A percentile compares a stretch with the other conserved stretches of the same genome.
These are phyloP conservation scores for Cetradonia linearis DNA, from an alignment of 495 filamentous ascomycete genomes.

Conservation along the genomic window DNA sequence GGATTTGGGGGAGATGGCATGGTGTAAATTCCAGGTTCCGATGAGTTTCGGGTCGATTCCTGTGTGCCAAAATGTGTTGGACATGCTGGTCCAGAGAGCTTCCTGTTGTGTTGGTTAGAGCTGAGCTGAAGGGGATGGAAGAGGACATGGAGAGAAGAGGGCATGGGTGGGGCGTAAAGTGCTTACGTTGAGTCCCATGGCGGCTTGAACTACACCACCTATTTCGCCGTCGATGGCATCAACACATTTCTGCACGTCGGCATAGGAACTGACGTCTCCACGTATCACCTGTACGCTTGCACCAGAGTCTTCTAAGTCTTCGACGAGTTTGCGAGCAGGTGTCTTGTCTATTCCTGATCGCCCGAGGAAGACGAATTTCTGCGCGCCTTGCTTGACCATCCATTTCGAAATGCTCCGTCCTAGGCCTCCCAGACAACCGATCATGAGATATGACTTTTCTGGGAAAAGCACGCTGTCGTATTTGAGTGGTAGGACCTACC, in stretches of 20 bases:
- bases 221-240: conserved; percentile 3
- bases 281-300: conserved; percentile 26
- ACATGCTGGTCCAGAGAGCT: conserved; percentile 11
- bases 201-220: conserved; percentile 20
- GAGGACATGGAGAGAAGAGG: no score
- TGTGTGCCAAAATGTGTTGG: conserved; percentile 12
- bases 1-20: conserved; percentile 19
- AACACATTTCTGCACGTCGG: conserved; percentile 25
- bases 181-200: conserved; percentile 21
- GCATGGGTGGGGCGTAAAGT: no score
- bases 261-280: conserved; percentile 26
- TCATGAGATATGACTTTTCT: conserved; percentile 27
- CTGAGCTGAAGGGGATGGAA: no score
- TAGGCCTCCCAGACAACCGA: conserved; percentile 33
- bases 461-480: conserved; percentile 1
- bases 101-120: no score
- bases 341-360: conserved; percentile 26
- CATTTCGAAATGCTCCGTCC: conserved; percentile 30
- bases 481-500: conserved; percentile 6
- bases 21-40: conserved; percentile 26
- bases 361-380: conserved; percentile 31
- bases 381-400: conserved; percentile 30
- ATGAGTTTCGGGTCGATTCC: conserved; percentile 25
- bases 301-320: conserved; percentile 23
- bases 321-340: conserved; percentile 22